A percentile compares a stretch with the other conserved stretches of the same genome.
These are phyloP conservation scores for Hemisphaericaspora xylofermentans DNA, from an alignment of 1,139 yeast species.

Conservation along the genomic window DNA sequence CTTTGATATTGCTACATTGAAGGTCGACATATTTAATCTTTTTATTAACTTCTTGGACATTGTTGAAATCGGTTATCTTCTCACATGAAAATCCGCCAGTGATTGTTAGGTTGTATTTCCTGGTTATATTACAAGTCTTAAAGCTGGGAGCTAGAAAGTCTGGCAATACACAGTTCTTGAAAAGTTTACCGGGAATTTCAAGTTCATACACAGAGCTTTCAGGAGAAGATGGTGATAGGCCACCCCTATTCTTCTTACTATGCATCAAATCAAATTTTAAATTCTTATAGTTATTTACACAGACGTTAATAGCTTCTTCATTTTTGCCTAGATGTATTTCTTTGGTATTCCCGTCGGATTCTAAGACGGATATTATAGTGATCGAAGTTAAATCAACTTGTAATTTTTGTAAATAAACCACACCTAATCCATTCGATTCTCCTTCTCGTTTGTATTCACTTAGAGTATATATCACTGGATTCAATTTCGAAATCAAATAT, in stretches of 20 bases:
- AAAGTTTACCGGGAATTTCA: conserved; percentile 45
- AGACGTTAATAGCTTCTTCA: conserved; percentile 27
- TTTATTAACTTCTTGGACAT: conserved; percentile 18
- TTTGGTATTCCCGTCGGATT: conserved; percentile 24
- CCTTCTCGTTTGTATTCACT: conserved; percentile 37
- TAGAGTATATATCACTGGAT: conserved; percentile 38
- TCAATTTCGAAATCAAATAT: conserved; percentile 32
- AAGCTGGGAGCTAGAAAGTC: conserved; percentile 54
- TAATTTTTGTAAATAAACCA: conserved; percentile 41
- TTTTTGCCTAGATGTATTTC: conserved; percentile 33
- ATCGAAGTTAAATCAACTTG: conserved; percentile 32
- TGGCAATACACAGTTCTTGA: conserved; percentile 46
- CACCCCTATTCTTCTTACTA: conserved; percentile 26
- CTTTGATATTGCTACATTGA: conserved; percentile 35
- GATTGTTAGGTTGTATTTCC: conserved; percentile 46
- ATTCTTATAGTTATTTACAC: conserved; percentile 35
- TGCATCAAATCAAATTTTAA: conserved; percentile 42
- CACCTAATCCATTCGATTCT: conserved; percentile 49
- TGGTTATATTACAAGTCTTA: conserved; percentile 54
- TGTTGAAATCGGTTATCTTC: conserved; percentile 21
- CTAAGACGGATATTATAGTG: conserved; percentile 38
- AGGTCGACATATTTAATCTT: conserved; percentile 34
- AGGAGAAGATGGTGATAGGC: conserved; percentile 23
- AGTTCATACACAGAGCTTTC: conserved; percentile 34
- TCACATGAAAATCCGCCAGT: conserved; percentile 46